These are phyloP conservation scores for Debaryomyces sp. DNA, from an alignment of 1,139 yeast species.

Conservation along the genomic window DNA sequence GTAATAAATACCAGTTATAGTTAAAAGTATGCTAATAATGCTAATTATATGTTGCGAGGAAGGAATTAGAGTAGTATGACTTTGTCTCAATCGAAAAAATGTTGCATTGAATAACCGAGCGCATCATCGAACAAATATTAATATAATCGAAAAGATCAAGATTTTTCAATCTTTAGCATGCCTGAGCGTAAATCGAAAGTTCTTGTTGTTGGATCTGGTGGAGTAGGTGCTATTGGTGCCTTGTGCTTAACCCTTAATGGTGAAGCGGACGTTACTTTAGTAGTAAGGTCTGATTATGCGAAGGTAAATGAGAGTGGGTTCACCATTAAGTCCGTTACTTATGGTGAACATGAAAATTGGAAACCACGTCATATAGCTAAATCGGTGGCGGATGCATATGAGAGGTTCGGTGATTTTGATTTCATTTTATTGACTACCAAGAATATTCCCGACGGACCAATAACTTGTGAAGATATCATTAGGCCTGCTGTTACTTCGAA, in stretches of 20 bases:
- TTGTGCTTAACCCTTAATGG: constrained; percentile 51
- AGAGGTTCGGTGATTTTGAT: constrained; percentile 56
- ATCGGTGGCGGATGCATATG: constrained; percentile 48
- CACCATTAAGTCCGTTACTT: constrained; percentile 60
- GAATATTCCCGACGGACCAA: constrained; percentile 65
- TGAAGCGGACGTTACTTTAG: constrained; percentile 58
- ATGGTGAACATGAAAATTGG: constrained; percentile 57
- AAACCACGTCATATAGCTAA: constrained; percentile 52
- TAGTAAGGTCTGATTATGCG: constrained; percentile 69
- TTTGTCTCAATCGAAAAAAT: too few species aligned
- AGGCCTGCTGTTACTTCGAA: constrained; percentile 53
- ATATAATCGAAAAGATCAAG: background rate
- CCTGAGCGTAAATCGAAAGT: constrained; percentile 21
- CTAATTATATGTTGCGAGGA: background rate
- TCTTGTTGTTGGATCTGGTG: constrained; percentile 47
- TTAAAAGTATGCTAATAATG: background rate
- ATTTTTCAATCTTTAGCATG: background rate
- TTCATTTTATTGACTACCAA: constrained; percentile 71
- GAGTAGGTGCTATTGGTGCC: constrained; percentile 75
- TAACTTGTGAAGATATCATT: constrained; percentile 61
- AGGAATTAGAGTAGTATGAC: too few species aligned
- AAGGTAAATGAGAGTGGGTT: constrained; percentile 55
- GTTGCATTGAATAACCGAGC: background rate
- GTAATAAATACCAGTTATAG: background rate
- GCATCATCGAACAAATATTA: background rate